These are phyloP conservation scores for Chlamydomonas applanata DNA, from an alignment of 139 green algal genomes.

Conservation along the genomic window DNA sequence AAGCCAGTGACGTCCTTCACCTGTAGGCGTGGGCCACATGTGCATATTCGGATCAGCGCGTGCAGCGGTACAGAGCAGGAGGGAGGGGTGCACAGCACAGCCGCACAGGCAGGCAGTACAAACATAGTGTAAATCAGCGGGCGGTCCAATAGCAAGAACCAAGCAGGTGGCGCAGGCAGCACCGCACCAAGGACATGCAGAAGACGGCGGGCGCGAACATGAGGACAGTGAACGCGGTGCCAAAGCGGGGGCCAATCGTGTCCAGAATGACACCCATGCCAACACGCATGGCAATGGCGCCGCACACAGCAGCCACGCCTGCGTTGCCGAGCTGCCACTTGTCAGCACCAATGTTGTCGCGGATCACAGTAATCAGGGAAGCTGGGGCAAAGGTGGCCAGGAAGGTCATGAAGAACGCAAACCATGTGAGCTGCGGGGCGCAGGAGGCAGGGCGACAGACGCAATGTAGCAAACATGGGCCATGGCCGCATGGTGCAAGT, in stretches of 20 bases:
- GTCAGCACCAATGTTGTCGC: conserved; percentile 77
- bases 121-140: no score
- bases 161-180: conserved; percentile 19
- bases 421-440: conserved; percentile 53
- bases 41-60: no score
- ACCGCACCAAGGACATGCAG: conserved; percentile 61
- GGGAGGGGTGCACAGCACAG: no score
- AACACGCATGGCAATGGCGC: conserved; percentile 63
- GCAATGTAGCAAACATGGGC: no score
- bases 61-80: no score
- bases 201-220: conserved; percentile 67
- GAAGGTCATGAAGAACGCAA: conserved; percentile 89
- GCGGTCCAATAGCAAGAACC: no score
- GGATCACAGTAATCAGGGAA: conserved; percentile 67
- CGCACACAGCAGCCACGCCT: conserved; percentile 68
- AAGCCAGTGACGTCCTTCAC: background rate
- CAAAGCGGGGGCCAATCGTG: conserved; percentile 66
- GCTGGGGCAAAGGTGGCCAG: conserved; percentile 87
- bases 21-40: no score
- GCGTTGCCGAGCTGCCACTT: conserved; percentile 34
- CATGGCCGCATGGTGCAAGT: no score
- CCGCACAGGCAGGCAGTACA: no score
- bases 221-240: conserved; percentile 52
- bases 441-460: no score
- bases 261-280: conserved; percentile 76